These are phyloP conservation scores for Meyerozyma athensensis DNA, from an alignment of 1,139 yeast species.

Conservation along the genomic window DNA sequence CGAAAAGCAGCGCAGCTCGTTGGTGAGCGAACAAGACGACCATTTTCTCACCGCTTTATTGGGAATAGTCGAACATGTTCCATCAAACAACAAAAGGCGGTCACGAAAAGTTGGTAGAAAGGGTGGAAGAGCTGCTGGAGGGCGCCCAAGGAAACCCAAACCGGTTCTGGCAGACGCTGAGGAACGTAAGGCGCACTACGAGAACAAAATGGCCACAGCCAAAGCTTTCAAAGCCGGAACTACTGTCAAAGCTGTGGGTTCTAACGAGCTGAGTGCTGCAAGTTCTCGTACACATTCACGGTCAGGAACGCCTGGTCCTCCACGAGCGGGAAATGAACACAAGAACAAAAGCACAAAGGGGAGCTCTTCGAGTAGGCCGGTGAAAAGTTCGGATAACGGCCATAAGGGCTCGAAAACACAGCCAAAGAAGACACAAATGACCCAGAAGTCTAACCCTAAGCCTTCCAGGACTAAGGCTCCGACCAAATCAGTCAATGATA, in stretches of 20 bases:
- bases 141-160: slow-evolving; percentile 18
- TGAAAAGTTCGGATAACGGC: no score
- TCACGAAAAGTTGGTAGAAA: slow-evolving; percentile 22
- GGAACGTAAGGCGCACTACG: slow-evolving; percentile 37
- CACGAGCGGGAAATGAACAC: not conserved
- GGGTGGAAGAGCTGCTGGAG: slow-evolving; percentile 19
- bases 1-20: slow-evolving; percentile 12
- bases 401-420: no score
- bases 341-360: not conserved
- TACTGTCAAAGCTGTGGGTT: slow-evolving; percentile 42
- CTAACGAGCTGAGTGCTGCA: slow-evolving; percentile 9
- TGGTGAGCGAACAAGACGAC: slow-evolving; percentile 45
- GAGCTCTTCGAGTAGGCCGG: no score
- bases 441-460: no score
- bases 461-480: no score
- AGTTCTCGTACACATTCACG: slow-evolving; percentile 9
- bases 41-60: slow-evolving; percentile 43
- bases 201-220: slow-evolving; percentile 28
- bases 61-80: slow-evolving; percentile 44
- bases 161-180: slow-evolving; percentile 29
- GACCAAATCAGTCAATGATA: no score
- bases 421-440: no score
- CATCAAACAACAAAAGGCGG: slow-evolving; percentile 18
- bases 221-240: slow-evolving; percentile 35
- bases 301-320: not conserved